Conservation (phyloP, 371 early-diverging fungal genomes). For the Mortierella sp. region DNA sequence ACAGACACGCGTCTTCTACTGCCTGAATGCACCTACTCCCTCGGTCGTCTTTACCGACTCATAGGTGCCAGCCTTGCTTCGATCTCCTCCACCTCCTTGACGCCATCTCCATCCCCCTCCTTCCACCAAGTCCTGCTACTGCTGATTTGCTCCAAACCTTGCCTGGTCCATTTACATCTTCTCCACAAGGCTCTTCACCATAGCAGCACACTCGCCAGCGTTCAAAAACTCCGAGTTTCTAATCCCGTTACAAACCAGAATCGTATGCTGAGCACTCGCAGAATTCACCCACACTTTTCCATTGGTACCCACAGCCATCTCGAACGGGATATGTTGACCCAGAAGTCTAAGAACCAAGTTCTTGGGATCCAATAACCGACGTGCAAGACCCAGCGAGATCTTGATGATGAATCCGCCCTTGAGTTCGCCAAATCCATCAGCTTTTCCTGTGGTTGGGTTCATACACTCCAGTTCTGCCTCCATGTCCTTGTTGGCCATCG, state of each 20-base stretch:
- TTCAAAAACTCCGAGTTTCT: slow-evolving; percentile 81
- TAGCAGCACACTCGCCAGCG: slow-evolving; percentile 69
- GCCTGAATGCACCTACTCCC: too few relatives aligned
- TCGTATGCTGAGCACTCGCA: slow-evolving; percentile 67
- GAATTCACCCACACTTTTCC: slow-evolving; percentile 95
- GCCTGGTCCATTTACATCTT: slow-evolving; percentile 40
- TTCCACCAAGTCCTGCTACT: background rate
- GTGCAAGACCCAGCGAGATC: slow-evolving; percentile 80
- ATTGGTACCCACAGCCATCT: slow-evolving; percentile 93
- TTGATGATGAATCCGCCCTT: slow-evolving; percentile 78
- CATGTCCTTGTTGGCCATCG: slow-evolving; percentile 94
- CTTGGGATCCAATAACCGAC: slow-evolving; percentile 80
- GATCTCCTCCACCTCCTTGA: too few relatives aligned
- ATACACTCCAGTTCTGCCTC: slow-evolving; percentile 96
- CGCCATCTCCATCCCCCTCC: background rate
- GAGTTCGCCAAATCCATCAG: slow-evolving; percentile 88
- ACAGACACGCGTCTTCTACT: too few relatives aligned
- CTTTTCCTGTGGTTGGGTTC: slow-evolving; percentile 79
- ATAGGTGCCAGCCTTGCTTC: too few relatives aligned
- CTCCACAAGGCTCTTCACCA: slow-evolving; percentile 73
- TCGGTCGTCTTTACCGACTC: too few relatives aligned
- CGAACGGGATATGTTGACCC: slow-evolving; percentile 85
- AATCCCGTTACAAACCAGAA: slow-evolving; percentile 81
- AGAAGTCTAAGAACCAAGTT: slow-evolving; percentile 77
- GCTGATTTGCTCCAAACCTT: background rate